phyloP scores from a whole-genome alignment of 495 filamentous ascomycete species.

The Aspergillus homomorphus region DNA sequence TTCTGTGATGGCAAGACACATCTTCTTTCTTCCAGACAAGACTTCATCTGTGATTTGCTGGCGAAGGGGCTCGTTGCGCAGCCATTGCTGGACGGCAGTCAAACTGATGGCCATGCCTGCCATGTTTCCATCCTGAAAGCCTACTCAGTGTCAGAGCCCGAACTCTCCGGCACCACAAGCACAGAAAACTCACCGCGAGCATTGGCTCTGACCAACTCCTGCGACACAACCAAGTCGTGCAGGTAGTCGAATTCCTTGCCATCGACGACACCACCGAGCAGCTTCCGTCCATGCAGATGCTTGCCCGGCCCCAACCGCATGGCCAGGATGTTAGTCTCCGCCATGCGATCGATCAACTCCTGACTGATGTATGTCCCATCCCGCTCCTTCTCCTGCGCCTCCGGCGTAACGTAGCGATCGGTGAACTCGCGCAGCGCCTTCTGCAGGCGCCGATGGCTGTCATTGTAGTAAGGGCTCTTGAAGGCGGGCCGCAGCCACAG shows the following conservation, averaged over 20 bases:
- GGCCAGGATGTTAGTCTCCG: constrained; percentile 66
- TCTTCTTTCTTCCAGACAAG: constrained; percentile 79
- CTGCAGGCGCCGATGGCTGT: constrained; percentile 68
- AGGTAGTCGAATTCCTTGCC: constrained; percentile 86
- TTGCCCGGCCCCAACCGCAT: constrained; percentile 85
- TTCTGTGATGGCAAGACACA: constrained; percentile 84
- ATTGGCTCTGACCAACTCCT: constrained; percentile 69
- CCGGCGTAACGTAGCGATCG: constrained; percentile 65
- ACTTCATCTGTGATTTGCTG: constrained; percentile 67
- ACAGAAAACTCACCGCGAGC: constrained; percentile 49
- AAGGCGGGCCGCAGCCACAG: constrained; percentile 77
- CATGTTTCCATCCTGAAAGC: constrained; percentile 58
- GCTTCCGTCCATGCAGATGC: constrained; percentile 66
- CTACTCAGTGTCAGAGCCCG: constrained; percentile 26
- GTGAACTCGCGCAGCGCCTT: constrained; percentile 72
- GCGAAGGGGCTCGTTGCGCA: constrained; percentile 62
- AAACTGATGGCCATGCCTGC: constrained; percentile 83
- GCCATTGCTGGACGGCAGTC: constrained; percentile 78
- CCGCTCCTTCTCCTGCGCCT: constrained; percentile 75
- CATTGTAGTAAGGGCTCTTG: constrained; percentile 79
- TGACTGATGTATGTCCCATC: constrained; percentile 73
- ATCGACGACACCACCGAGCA: constrained; percentile 68
- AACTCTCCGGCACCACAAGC: constrained; percentile 32
- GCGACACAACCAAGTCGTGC: constrained; percentile 72
- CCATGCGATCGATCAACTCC: constrained; percentile 75